These are phyloP conservation scores for Pseudohyphozyma bogoriensis DNA, from an alignment of 768 basidiomycete species.

Conservation along the genomic window DNA sequence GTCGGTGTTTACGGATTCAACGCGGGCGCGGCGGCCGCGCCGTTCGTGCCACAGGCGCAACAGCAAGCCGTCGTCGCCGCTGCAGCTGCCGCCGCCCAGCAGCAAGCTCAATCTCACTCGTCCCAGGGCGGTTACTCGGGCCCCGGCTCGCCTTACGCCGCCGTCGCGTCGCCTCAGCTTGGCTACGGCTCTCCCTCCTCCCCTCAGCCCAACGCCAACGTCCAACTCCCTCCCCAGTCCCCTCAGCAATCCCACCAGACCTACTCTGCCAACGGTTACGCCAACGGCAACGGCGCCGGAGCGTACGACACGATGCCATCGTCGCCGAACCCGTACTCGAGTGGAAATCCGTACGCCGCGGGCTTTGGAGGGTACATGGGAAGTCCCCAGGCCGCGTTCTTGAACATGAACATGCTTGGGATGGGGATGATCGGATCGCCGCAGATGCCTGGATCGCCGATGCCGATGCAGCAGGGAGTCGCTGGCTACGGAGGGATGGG, in stretches of 20 bases:
- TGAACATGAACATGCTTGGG: conserved; percentile 15
- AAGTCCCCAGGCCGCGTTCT: conserved; percentile 8
- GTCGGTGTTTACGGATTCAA: not conserved
- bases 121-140: not conserved
- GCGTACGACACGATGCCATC: not conserved
- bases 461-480: conserved; percentile 1
- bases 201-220: not conserved
- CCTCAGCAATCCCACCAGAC: conserved; percentile 15
- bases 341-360: not conserved
- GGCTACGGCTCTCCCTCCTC: conserved; percentile 3
- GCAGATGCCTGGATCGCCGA: not conserved
- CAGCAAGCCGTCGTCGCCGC: not conserved
- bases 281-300: not conserved
- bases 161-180: not conserved
- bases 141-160: conserved; percentile 12
- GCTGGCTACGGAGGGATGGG: not conserved
- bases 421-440: conserved; percentile 9
- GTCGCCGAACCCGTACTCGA: not conserved
- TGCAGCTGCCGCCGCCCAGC: not conserved
- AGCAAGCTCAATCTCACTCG: not conserved
- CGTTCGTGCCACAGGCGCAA: conserved; percentile 8
- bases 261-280: conserved; percentile 5
- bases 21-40: not conserved
- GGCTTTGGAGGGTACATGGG: conserved; percentile 6
- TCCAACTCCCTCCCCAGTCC: conserved; percentile 9